Base-by-base conservation (phyloP, 139 green algal genomes). In the Yamagishiella unicocca region DNA sequence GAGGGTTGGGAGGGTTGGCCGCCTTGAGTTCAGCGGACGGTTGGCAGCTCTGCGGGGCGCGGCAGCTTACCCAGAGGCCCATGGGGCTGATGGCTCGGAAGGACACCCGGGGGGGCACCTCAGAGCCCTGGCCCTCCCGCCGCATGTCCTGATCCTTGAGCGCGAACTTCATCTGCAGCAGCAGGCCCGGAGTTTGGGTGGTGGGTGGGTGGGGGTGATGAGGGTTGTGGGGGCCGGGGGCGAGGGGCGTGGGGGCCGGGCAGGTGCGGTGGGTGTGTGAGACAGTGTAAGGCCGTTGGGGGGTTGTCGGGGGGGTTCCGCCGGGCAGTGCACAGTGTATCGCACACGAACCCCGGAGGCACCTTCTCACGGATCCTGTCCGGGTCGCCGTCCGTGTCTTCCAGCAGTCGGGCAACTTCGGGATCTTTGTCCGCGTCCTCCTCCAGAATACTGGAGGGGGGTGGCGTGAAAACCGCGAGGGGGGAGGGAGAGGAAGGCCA, bases 61-160 rank as follows among this genome's bases (percentile, higher is more conserved):
- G n/a, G 31, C 31, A 0, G 35, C 90, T 72, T 40, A 96, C 91
- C 94, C 93, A 96, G 14, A 95, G 71, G 35, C 93, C 89, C 68
- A 95, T 93, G n/a, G 90, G 85, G 61, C 96, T 93, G 6, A 96
- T 88, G 58, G 94, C 91, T 1, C 92, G 73, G 62, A 97, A 95
- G 3, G 45, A n/a, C 1, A 97, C 86, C 9, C 71, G 12, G 8
- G 93, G 92, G 12, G 82, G 88, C 25, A 75, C 78, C 1, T 90
- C 80, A 0, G 55, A 72, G 10, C 91, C 92, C 31, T 78, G 87
- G n/a, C 84, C 78, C 45, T 62, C 80, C 10, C 83, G 35, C 35
- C 89, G 75, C 22, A 61, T 2, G 9, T 74, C 61, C 33, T 29
- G 35, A 2, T 85, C 29, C 61, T 82, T 79, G 25, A 88, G 87